These are phyloP conservation scores for Wolfiporia cocos DNA, from an alignment of 1,284 basidiomycete species.

Conservation along the genomic window DNA sequence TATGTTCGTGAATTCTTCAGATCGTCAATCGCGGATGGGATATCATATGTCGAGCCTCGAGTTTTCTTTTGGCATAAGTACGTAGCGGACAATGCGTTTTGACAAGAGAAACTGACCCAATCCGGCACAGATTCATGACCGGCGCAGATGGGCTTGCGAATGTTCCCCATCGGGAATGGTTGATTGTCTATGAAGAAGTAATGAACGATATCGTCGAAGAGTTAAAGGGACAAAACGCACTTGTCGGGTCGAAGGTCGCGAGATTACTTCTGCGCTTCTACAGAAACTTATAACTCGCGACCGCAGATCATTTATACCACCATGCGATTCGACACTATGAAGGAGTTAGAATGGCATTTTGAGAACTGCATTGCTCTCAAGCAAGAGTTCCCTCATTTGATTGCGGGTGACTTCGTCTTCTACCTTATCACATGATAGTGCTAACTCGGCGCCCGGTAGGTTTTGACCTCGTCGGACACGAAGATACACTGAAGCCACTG, in stretches of 20 bases:
- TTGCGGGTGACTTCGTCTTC: constrained; percentile 44
- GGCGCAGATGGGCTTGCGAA: constrained; percentile 49
- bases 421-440: background rate
- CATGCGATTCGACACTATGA: constrained; percentile 46
- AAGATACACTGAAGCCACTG: constrained; percentile 57
- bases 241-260: too few relatives aligned
- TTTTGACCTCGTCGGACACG: constrained; percentile 77
- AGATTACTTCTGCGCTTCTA: constrained; percentile 56
- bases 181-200: constrained; percentile 50
- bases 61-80: constrained; percentile 63
- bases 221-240: constrained; percentile 37
- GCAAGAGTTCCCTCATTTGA: constrained; percentile 67
- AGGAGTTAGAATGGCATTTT: constrained; percentile 58
- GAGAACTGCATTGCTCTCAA: constrained; percentile 72
- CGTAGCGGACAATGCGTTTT: constrained; percentile 9
- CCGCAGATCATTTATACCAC: constrained; percentile 67
- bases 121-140: constrained; percentile 33
- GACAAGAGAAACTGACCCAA: background rate
- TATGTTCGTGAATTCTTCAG: constrained; percentile 60
- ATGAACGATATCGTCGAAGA: constrained; percentile 49
- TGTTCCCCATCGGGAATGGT: constrained; percentile 55
- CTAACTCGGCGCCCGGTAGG: constrained; percentile 31
- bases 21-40: constrained; percentile 63
- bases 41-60: constrained; percentile 69
- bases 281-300: constrained; percentile 25